Evolutionary conservation across 805 yeast species (phyloP).

Genomic region (Candida hungchunana): DNA sequence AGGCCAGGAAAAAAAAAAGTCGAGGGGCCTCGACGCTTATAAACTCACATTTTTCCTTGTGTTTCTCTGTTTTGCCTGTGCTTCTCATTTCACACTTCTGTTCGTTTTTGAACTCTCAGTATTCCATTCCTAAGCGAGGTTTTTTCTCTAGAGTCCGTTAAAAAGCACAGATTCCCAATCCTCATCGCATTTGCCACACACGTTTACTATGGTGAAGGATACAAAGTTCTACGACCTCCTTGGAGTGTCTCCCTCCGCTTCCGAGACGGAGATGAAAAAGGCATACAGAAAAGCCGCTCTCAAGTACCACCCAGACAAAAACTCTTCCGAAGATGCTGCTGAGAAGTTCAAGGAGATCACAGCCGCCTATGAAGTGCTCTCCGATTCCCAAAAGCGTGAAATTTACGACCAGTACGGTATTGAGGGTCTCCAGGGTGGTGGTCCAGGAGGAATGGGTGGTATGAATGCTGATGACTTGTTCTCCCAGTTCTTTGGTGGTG

Average conservation of each 20-base stretch:
- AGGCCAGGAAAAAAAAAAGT: no score
- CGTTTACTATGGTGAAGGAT: slow-evolving; percentile 68
- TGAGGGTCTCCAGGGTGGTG: slow-evolving; percentile 84
- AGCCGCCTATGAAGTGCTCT: slow-evolving; percentile 82
- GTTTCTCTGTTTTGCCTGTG: no score
- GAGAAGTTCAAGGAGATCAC: slow-evolving; percentile 92
- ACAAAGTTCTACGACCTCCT: slow-evolving; percentile 71
- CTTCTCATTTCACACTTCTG: no score
- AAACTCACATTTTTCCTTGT: no score
- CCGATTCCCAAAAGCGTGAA: slow-evolving; percentile 85
- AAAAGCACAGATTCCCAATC: no score
- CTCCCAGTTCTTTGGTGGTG: slow-evolving; percentile 85
- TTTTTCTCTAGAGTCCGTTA: no score
- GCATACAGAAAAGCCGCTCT: slow-evolving; percentile 80
- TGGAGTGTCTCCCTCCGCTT: slow-evolving; percentile 67
- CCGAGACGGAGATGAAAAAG: slow-evolving; percentile 69
- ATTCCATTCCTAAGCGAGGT: no score
- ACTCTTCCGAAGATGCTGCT: slow-evolving; percentile 84
- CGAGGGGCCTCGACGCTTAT: no score
- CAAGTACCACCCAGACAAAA: slow-evolving; percentile 81
- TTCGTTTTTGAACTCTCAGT: no score
- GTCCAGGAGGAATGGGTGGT: slow-evolving; percentile 65
- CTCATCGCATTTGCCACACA: no score
- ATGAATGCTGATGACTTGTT: slow-evolving; percentile 71
- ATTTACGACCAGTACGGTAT: slow-evolving; percentile 87